A percentile compares a stretch with the other conserved stretches of the same genome.
These are phyloP conservation scores for Leccinum pachyderme DNA, from an alignment of 1,284 basidiomycete genomes.

Conservation along the genomic window DNA sequence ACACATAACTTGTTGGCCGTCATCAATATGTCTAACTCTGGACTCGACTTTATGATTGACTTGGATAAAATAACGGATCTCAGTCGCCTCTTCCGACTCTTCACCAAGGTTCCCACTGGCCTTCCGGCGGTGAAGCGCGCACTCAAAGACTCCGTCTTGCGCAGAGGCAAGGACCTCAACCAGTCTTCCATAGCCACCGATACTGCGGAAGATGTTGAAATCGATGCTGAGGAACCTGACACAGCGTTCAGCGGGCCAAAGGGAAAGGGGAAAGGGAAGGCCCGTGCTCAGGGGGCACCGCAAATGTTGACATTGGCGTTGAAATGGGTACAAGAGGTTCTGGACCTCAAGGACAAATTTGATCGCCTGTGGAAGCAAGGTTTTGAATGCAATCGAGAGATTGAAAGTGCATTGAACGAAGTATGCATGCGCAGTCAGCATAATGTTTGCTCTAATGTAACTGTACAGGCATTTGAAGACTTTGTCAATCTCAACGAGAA, in stretches of 20 bases:
- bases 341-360: constrained; percentile 91
- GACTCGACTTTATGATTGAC: constrained; percentile 88
- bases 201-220: constrained; percentile 37
- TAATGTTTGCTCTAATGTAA: background rate
- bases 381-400: constrained; percentile 72
- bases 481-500: constrained; percentile 92
- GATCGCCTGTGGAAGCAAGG: constrained; percentile 73
- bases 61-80: constrained; percentile 77
- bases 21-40: constrained; percentile 81
- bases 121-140: constrained; percentile 64
- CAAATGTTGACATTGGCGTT: constrained; percentile 64
- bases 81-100: constrained; percentile 79
- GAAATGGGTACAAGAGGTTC: constrained; percentile 93
- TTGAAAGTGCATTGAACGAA: constrained; percentile 88
- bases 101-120: constrained; percentile 69
- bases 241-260: constrained; percentile 45
- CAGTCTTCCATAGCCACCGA: constrained; percentile 43
- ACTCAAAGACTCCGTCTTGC: constrained; percentile 74
- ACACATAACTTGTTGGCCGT: constrained; percentile 75
- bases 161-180: constrained; percentile 84
- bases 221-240: constrained; percentile 38
- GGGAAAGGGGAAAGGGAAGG: constrained; percentile 66
- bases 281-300: constrained; percentile 40
- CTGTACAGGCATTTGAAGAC: constrained; percentile 79
- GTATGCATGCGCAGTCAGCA: constrained; percentile 40